Evolutionary conservation across 257 asterid species (phyloP).

Genomic region (Ballota nigra): DNA sequence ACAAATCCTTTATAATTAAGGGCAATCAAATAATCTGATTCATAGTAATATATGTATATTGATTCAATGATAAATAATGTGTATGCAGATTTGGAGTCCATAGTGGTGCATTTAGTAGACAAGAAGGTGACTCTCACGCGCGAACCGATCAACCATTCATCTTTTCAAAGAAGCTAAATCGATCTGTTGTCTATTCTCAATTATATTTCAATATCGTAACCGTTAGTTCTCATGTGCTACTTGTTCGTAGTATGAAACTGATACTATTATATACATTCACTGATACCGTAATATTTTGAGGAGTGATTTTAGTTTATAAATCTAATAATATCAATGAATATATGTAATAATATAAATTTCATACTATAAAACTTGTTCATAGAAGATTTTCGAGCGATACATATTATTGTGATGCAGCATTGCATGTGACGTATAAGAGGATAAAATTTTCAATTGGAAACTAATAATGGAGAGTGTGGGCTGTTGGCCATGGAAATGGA

Average conservation of each 20-base stretch:
- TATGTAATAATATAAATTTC: too few species aligned
- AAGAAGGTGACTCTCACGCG: slow-evolving; percentile 34
- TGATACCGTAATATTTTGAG: too few species aligned
- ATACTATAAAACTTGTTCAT: too few species aligned
- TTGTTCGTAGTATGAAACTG: too few species aligned
- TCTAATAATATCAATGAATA: too few species aligned
- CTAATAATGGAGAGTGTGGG: neutral
- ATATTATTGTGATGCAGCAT: neutral
- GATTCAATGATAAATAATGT: too few species aligned
- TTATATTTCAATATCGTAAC: neutral
- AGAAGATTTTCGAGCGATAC: too few species aligned
- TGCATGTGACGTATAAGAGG: neutral
- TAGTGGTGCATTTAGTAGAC: slow-evolving; percentile 32
- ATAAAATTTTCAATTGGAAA: too few species aligned
- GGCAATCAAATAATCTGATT: neutral
- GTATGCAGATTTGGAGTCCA: slow-evolving; percentile 36
- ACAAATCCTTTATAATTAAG: neutral
- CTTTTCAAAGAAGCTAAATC: neutral
- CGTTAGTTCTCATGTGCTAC: too few species aligned
- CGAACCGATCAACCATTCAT: slow-evolving; percentile 15
- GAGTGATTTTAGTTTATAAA: too few species aligned
- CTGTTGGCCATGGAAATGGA: neutral
- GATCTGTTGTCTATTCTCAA: neutral
- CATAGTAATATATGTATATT: neutral
- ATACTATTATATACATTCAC: too few species aligned